Percentiles rank a stretch among this genome's conserved stretches.
These are phyloP conservation scores for Ensete ventricosum DNA, from an alignment of 176 grass and related monocot species.

Conservation along the genomic window DNA sequence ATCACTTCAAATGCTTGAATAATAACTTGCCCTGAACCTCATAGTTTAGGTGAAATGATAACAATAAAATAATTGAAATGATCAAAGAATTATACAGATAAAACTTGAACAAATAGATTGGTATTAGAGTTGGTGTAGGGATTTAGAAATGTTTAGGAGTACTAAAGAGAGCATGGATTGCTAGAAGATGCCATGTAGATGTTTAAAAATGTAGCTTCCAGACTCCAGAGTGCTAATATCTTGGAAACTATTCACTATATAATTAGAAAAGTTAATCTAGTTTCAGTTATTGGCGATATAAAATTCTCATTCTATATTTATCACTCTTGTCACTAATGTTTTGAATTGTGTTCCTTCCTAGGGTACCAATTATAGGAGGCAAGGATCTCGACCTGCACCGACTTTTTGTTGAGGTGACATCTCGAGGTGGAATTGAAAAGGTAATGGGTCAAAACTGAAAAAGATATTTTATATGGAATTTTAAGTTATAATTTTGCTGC, in stretches of 20 bases:
- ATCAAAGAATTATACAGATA: too few relatives aligned
- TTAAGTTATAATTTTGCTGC: not conserved
- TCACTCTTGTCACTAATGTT: not conserved
- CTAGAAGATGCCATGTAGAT: not conserved
- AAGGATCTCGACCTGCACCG: conserved; percentile 91
- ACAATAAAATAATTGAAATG: too few relatives aligned
- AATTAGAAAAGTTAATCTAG: too few relatives aligned
- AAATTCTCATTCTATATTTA: not conserved
- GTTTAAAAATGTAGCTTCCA: not conserved
- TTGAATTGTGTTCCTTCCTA: conserved; percentile 17
- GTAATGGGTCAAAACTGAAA: conserved; percentile 22
- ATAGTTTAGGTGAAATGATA: too few relatives aligned
- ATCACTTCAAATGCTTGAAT: too few relatives aligned
- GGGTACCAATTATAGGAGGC: conserved; percentile 92
- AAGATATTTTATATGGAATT: not conserved
- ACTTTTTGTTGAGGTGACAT: conserved; percentile 81
- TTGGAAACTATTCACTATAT: too few relatives aligned
- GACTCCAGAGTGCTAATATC: too few relatives aligned
- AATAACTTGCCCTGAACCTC: too few relatives aligned
- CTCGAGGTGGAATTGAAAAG: conserved; percentile 93
- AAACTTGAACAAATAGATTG: too few relatives aligned
- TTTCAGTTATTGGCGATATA: too few relatives aligned
- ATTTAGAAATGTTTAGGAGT: too few relatives aligned
- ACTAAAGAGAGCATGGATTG: not conserved
- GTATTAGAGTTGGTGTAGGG: too few relatives aligned